phyloP scores from a whole-genome alignment of 768 basidiomycete species.

The Leccinellum rugosiceps region DNA sequence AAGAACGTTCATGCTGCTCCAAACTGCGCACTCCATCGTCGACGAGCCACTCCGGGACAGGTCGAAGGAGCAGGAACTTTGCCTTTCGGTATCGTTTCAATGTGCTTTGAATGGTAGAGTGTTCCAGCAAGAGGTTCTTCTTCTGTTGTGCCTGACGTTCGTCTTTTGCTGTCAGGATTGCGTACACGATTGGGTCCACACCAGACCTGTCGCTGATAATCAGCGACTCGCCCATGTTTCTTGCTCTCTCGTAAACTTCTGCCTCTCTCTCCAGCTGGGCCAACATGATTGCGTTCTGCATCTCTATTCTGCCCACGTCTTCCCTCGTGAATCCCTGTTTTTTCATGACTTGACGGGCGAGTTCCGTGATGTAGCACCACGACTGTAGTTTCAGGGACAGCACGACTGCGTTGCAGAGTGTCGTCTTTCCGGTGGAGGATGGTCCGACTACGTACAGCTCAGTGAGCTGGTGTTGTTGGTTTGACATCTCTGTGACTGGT shows the following conservation, averaged over 20 bases:
- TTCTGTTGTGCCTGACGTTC: conserved; percentile 36
- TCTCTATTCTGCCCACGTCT: conserved; percentile 47
- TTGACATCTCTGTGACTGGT: conserved; percentile 13
- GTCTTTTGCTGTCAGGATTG: conserved; percentile 42
- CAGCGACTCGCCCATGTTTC: conserved; percentile 22
- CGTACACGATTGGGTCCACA: conserved; percentile 63
- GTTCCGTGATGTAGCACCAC: conserved; percentile 52
- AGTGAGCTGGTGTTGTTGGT: conserved; percentile 10
- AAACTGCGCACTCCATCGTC: conserved; percentile 63
- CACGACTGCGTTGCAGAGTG: conserved; percentile 53
- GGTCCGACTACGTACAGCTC: conserved; percentile 50
- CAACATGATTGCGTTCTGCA: conserved; percentile 63
- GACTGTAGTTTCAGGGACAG: conserved; percentile 37
- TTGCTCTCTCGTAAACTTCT: conserved; percentile 11
- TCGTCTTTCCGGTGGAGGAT: conserved; percentile 70
- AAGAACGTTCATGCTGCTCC: conserved; percentile 44
- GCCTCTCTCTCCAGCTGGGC: conserved; percentile 50
- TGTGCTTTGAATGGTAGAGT: conserved; percentile 39
- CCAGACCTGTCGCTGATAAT: conserved; percentile 64
- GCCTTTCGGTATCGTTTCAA: conserved; percentile 44
- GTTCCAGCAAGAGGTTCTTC: conserved; percentile 33
- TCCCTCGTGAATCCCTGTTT: conserved; percentile 50
- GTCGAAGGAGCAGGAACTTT: conserved; percentile 52
- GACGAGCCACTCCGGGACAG: conserved; percentile 55
- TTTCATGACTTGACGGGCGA: conserved; percentile 58